Percentiles rank a stretch among this genome's conserved stretches.
phyloP scores from a whole-genome alignment of 495 filamentous ascomycete genomes.

The Aspergillus ostianus region DNA sequence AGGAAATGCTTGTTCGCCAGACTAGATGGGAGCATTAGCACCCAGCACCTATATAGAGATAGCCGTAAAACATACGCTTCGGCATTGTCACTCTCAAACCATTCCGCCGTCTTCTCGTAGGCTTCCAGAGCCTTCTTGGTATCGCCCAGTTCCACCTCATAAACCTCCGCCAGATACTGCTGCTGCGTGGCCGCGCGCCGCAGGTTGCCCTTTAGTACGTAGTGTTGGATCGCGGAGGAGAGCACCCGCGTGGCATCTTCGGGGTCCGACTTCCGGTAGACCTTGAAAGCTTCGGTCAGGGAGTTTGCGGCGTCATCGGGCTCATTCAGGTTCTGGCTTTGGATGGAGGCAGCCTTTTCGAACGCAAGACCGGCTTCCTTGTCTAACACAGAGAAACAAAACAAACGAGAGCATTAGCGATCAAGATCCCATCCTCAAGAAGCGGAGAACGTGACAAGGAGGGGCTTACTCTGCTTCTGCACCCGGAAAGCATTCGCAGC shows the following conservation, averaged over 20 bases:
- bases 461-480: conserved; percentile 62
- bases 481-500: conserved; percentile 80
- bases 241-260: conserved; percentile 75
- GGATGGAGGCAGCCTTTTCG: conserved; percentile 74
- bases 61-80: conserved; percentile 58
- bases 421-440: neutral
- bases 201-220: conserved; percentile 80
- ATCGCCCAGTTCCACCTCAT: conserved; percentile 76
- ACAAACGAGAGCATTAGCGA: neutral
- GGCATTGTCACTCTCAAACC: conserved; percentile 87
- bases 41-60: neutral
- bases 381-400: conserved; percentile 41
- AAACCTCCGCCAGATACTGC: conserved; percentile 79
- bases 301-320: conserved; percentile 86
- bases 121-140: conserved; percentile 70
- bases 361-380: conserved; percentile 79
- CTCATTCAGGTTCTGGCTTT: conserved; percentile 74
- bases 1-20: conserved; percentile 87
- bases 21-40: conserved; percentile 33
- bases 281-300: conserved; percentile 76
- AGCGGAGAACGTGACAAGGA: neutral
- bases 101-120: conserved; percentile 78
- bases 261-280: conserved; percentile 77
- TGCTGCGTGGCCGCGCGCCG: conserved; percentile 83
- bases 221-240: conserved; percentile 71